phyloP scores from a whole-genome alignment of 2,329 filamentous ascomycete genomes.

The Diplodia scrobiculata region DNA sequence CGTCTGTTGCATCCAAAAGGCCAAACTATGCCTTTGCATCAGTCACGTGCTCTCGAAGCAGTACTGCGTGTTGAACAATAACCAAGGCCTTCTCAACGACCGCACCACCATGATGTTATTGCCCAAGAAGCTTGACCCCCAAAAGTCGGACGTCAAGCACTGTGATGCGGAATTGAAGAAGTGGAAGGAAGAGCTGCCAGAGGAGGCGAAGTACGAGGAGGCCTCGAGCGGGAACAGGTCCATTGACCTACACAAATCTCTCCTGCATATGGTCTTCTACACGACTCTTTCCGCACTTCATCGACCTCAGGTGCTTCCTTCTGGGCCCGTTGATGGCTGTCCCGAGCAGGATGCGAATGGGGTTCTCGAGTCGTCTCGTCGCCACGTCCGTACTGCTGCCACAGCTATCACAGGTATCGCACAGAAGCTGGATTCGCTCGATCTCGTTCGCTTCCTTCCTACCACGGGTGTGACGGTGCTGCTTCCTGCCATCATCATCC shows the following conservation, averaged over 20 bases:
- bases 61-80: slow-evolving; percentile 86
- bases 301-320: slow-evolving; percentile 84
- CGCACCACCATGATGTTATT: slow-evolving; percentile 83
- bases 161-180: slow-evolving; percentile 78
- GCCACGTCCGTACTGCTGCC: slow-evolving; percentile 80
- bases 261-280: slow-evolving; percentile 91
- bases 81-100: slow-evolving; percentile 70
- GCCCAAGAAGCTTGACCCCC: slow-evolving; percentile 83
- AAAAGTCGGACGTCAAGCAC: slow-evolving; percentile 73
- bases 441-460: slow-evolving; percentile 77
- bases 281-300: slow-evolving; percentile 89
- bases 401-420: slow-evolving; percentile 84
- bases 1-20: slow-evolving; percentile 87
- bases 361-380: slow-evolving; percentile 78
- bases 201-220: slow-evolving; percentile 69
- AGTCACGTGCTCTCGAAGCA: slow-evolving; percentile 87
- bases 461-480: slow-evolving; percentile 90
- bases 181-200: slow-evolving; percentile 74
- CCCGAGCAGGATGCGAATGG: slow-evolving; percentile 58
- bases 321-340: slow-evolving; percentile 52
- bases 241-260: slow-evolving; percentile 73
- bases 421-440: slow-evolving; percentile 69
- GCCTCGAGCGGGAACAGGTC: slow-evolving; percentile 61
- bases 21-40: slow-evolving; percentile 84
- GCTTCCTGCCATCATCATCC: slow-evolving; percentile 89